Conservation (phyloP, 2,329 filamentous ascomycete genomes). For the Talaromyces piceae region DNA sequence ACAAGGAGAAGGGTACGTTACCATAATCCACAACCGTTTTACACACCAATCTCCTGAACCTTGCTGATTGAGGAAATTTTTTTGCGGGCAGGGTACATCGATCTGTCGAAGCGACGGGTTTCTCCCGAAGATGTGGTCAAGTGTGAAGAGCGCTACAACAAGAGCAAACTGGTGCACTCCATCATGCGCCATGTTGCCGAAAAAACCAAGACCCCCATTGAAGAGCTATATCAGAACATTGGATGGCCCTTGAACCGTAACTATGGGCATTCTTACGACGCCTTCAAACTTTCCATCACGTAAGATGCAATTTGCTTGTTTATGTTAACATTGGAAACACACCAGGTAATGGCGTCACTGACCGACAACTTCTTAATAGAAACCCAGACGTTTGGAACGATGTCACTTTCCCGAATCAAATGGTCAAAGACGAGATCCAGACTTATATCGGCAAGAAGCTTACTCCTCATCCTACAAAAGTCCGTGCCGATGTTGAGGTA, state of each 20-base stretch:
- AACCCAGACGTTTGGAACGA: conserved; percentile 96
- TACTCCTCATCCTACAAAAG: conserved; percentile 97
- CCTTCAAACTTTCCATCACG: conserved; percentile 99
- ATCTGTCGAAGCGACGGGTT: conserved; percentile 96
- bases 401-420: conserved; percentile 76
- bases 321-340: too few species aligned
- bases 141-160: conserved; percentile 99
- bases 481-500: conserved; percentile 94
- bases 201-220: conserved; percentile 91
- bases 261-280: conserved; percentile 92
- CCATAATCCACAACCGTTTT: too few species aligned
- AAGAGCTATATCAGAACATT: conserved; percentile 87
- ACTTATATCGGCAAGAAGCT: conserved; percentile 95
- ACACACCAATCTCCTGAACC: not conserved
- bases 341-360: conserved; percentile 8
- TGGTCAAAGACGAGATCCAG: conserved; percentile 81
- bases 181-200: conserved; percentile 99
- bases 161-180: conserved; percentile 98
- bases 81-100: conserved; percentile 67
- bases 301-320: conserved; percentile 35
- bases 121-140: conserved; percentile 96
- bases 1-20: conserved; percentile 88
- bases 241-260: conserved; percentile 97
- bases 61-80: conserved; percentile 5
- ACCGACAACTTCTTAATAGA: conserved; percentile 35